Percentiles rank a stretch among this genome's conserved stretches.
phyloP scores from a whole-genome alignment of 345 rosid genomes.

The Toxicodendron radicans region DNA sequence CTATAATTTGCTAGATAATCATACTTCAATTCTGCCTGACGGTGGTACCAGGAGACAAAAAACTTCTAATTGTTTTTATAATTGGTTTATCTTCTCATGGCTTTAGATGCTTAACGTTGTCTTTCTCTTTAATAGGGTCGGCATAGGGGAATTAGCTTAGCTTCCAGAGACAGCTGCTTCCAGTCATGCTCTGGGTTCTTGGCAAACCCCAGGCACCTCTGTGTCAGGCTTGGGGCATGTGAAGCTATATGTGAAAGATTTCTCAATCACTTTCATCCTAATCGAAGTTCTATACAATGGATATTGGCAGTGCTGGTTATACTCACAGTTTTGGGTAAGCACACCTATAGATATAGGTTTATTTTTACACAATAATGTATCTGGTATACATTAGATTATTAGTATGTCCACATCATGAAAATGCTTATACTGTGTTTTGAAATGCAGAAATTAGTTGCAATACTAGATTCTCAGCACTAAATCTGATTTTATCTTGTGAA shows the following conservation, averaged over 20 bases:
- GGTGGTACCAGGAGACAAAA: not conserved
- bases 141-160: slow-evolving; percentile 23
- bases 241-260: slow-evolving; percentile 27
- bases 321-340: slow-evolving; percentile 45
- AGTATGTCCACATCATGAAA: not conserved
- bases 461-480: too few species aligned
- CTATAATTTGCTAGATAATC: too few species aligned
- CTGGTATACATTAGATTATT: too few species aligned
- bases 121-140: slow-evolving; percentile 33
- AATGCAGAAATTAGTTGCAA: too few species aligned
- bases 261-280: slow-evolving; percentile 23
- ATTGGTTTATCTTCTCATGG: not conserved
- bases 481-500: not conserved
- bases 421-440: too few species aligned
- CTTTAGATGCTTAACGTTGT: slow-evolving; percentile 14
- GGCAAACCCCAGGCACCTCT: slow-evolving; percentile 19
- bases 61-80: not conserved
- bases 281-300: slow-evolving; percentile 24
- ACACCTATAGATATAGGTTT: not conserved
- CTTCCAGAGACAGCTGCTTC: slow-evolving; percentile 20
- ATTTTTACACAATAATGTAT: not conserved
- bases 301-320: slow-evolving; percentile 26
- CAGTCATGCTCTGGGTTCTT: slow-evolving; percentile 29
- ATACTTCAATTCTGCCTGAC: too few species aligned
- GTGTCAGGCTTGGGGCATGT: slow-evolving; percentile 18